Evolutionary conservation across 208 protist species (phyloP).

Genomic region (Trypanosoma brucei): DNA sequence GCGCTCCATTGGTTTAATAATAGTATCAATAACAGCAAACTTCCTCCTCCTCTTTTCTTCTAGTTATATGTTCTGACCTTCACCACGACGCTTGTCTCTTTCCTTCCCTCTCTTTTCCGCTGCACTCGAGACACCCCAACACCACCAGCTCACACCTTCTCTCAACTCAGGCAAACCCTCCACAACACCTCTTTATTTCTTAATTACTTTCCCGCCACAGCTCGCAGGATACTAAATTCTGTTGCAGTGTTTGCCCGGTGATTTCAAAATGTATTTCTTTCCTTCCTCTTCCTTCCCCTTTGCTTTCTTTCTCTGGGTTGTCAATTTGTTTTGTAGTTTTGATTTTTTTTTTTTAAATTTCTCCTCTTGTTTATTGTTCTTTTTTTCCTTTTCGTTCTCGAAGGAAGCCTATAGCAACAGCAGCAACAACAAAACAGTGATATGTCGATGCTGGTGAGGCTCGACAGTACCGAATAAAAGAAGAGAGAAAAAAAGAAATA

Average conservation of each 20-base stretch:
- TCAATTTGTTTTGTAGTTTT: neutral
- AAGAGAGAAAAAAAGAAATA: neutral
- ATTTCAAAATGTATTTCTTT: conserved; percentile 9
- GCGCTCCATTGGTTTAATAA: conserved; percentile 13
- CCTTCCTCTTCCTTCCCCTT: conserved; percentile 6
- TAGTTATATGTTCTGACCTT: too few relatives aligned
- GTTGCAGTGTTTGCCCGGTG: neutral
- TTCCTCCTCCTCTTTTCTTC: too few relatives aligned
- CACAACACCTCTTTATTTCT: too few relatives aligned
- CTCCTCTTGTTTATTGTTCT: conserved; percentile 1
- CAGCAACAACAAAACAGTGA: too few relatives aligned
- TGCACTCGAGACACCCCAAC: too few relatives aligned
- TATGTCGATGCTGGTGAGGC: too few relatives aligned
- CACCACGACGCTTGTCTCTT: too few relatives aligned
- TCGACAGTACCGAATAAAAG: neutral
- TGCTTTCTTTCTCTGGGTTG: conserved; percentile 1
- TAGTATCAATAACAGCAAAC: neutral
- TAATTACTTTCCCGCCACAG: too few relatives aligned
- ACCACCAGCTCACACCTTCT: too few relatives aligned
- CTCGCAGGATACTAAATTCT: neutral
- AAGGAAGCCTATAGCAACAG: neutral
- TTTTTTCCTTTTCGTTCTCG: neutral
- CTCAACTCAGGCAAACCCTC: too few relatives aligned
- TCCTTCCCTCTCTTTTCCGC: too few relatives aligned
- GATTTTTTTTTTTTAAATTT: conserved; percentile 1